Evolutionary conservation across 2,329 filamentous ascomycete genomes (phyloP).

Genomic region (Microsporum canis): DNA sequence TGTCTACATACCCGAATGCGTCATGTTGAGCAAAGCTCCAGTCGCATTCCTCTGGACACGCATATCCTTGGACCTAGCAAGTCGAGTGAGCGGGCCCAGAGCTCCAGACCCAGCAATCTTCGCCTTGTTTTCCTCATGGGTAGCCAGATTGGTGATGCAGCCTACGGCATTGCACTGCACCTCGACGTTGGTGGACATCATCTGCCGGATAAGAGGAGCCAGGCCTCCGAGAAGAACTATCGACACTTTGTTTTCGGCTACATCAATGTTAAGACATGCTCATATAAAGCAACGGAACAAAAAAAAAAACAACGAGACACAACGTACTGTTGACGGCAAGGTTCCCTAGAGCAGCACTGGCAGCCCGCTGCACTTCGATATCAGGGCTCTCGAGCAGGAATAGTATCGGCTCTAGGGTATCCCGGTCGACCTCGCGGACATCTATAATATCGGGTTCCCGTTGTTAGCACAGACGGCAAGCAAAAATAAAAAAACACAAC

Average conservation of each 20-base stretch:
- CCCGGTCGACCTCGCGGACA: slow-evolving; percentile 88
- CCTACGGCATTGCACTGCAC: slow-evolving; percentile 98
- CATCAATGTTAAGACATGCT: background rate
- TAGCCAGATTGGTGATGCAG: slow-evolving; percentile 96
- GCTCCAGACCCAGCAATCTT: slow-evolving; percentile 95
- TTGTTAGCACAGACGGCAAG: background rate
- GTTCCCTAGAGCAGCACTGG: slow-evolving; percentile 90
- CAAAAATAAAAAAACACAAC: background rate
- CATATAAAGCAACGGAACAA: background rate
- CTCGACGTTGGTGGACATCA: slow-evolving; percentile 96
- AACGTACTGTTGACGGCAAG: slow-evolving; percentile 87
- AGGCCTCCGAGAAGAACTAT: slow-evolving; percentile 90
- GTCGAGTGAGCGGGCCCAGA: slow-evolving; percentile 73
- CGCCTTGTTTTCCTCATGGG: slow-evolving; percentile 97
- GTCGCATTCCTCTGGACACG: slow-evolving; percentile 95
- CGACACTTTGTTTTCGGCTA: slow-evolving; percentile 93
- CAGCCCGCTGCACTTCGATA: slow-evolving; percentile 92
- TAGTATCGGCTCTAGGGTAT: slow-evolving; percentile 90
- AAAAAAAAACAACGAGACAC: slow-evolving; percentile 9
- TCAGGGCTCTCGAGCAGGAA: slow-evolving; percentile 90
- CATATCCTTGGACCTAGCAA: slow-evolving; percentile 98
- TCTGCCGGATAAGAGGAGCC: slow-evolving; percentile 85
- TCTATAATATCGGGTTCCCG: slow-evolving; percentile 43
- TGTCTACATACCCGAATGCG: slow-evolving; percentile 65
- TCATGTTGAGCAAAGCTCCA: slow-evolving; percentile 95